Conservation (phyloP, 2,329 filamentous ascomycete genomes). For the Aspergillus sp. region DNA sequence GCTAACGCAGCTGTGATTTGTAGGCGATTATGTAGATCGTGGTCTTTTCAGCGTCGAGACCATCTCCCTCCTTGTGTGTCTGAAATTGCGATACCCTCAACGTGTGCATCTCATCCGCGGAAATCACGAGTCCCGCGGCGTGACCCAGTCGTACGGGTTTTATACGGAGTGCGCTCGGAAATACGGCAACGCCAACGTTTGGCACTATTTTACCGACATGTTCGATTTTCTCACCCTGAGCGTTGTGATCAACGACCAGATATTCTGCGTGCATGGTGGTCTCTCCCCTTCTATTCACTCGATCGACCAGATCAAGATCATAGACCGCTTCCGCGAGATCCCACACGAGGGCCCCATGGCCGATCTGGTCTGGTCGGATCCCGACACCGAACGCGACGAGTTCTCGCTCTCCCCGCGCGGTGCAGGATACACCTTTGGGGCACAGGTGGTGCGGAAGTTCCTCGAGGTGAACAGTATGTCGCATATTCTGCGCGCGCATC, state of each 20-base stretch:
- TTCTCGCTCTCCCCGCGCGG: conserved; percentile 90
- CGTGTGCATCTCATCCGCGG: conserved; percentile 93
- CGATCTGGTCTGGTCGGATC: conserved; percentile 97
- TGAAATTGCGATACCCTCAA: conserved; percentile 93
- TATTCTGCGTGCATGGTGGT: conserved; percentile 96
- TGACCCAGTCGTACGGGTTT: conserved; percentile 98
- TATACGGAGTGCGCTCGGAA: conserved; percentile 97
- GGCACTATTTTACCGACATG: conserved; percentile 99
- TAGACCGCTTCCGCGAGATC: conserved; percentile 96
- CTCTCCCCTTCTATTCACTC: conserved; percentile 88
- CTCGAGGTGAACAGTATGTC: conserved; percentile 95
- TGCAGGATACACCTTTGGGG: conserved; percentile 94
- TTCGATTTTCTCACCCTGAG: conserved; percentile 96
- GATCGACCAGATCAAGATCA: conserved; percentile 99
- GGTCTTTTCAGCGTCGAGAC: conserved; percentile 98
- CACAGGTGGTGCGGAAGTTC: conserved; percentile 97
- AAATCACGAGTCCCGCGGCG: conserved; percentile 94
- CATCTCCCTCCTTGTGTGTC: conserved; percentile 91
- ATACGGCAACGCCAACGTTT: conserved; percentile 96
- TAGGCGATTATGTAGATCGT: conserved; percentile 95
- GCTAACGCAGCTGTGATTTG: background rate
- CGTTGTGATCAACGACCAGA: conserved; percentile 97
- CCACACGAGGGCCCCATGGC: conserved; percentile 99
- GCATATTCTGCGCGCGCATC: conserved; percentile 94
- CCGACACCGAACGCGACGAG: conserved; percentile 93